Base-by-base conservation (phyloP, 495 filamentous ascomycete species). In the Penicillium herquei region DNA sequence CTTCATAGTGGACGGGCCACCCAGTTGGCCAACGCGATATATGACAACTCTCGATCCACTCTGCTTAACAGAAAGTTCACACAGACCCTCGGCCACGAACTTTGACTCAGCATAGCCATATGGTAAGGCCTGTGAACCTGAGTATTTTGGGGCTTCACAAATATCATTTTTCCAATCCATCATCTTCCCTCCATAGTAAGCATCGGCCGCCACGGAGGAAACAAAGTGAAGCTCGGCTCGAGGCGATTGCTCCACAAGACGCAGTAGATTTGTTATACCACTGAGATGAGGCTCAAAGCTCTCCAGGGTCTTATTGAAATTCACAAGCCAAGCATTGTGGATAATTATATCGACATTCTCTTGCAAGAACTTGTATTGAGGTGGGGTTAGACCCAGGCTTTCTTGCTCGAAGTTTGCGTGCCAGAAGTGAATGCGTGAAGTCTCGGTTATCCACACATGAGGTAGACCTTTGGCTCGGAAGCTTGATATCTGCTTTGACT, bases 21-120 rank as follows among this genome's bases (percentile, higher is more conserved):
- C 77, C 35, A 84, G 76, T 56, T 85, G 82, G 0, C 82, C 81
- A 7, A 83, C 73, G 1, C 83, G 74, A 44, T 76, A 70, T 7
- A 81, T 64, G 2, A 16, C 6, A 7, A 43, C 21, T 2, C 17
- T 16, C 1, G 17, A 21, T 11, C 41, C 17, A 10, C 12, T 43
- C 1, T 16, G 41, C 7, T 43, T 6, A 7, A 10, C 21, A 3
- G 41, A 8, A 21, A 43, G 10, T 8, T 12, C 14, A 21, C 17
- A 43, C 9, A 43, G 41, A 10, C 4, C 7, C 14, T 43, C 41
- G 17, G 17, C 41, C 8, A 43, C 41, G 14, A 26, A 43, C 26
- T 43, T 43, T 3, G 41, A 43, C 41, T 43, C 41, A 11, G 17
- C 41, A 11, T 43, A 43, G 3, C 41, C 41, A 9, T 43, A 21